Evolutionary conservation across 352 stramenopile species (phyloP).

Genomic region (Phytophthora megakarya): DNA sequence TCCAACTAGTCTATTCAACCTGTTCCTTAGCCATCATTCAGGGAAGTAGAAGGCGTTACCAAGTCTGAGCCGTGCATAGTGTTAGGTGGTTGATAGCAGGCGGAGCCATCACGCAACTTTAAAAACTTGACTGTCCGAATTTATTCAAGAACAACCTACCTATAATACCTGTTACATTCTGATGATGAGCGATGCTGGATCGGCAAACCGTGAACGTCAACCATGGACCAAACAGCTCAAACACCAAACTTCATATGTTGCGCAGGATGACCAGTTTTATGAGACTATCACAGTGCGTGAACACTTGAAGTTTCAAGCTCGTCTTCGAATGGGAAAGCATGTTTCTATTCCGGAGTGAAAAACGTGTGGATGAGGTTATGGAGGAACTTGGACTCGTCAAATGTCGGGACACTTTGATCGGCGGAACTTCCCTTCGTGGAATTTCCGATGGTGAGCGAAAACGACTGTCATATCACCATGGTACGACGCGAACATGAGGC

Average conservation of each 20-base stretch:
- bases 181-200: too few relatives aligned
- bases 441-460: conserved; percentile 81
- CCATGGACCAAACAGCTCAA: conserved; percentile 44
- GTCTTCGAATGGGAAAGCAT: conserved; percentile 55
- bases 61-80: too few relatives aligned
- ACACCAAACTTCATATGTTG: conserved; percentile 63
- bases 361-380: conserved; percentile 47
- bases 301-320: conserved; percentile 79
- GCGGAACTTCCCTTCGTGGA: conserved; percentile 42
- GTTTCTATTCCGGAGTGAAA: conserved; percentile 17
- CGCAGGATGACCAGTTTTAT: conserved; percentile 89
- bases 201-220: too few relatives aligned
- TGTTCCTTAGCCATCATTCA: too few relatives aligned
- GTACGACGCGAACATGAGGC: conserved; percentile 50
- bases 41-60: too few relatives aligned
- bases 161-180: too few relatives aligned
- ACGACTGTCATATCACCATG: conserved; percentile 58
- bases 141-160: too few relatives aligned
- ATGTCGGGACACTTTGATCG: conserved; percentile 55
- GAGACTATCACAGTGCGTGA: conserved; percentile 85
- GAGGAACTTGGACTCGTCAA: conserved; percentile 49
- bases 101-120: too few relatives aligned
- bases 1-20: too few relatives aligned
- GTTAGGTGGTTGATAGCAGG: too few relatives aligned
- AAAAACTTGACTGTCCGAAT: too few relatives aligned